phyloP scores from a whole-genome alignment of 352 stramenopile species.

The Globisporangium orthogonon region DNA sequence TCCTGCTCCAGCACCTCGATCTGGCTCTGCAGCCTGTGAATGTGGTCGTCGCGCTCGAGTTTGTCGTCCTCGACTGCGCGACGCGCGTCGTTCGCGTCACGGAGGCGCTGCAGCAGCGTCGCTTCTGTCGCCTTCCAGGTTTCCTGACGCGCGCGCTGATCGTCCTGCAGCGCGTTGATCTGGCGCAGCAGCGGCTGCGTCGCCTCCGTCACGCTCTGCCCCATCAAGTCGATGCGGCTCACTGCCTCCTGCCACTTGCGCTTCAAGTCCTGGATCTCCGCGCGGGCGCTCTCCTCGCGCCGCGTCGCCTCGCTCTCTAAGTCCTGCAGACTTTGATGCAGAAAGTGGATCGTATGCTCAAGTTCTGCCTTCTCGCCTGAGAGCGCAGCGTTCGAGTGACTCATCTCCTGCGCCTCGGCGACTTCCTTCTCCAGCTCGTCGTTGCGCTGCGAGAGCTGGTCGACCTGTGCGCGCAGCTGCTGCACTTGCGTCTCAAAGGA shows the following conservation, averaged over 20 bases:
- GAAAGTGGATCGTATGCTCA: conserved; percentile 49
- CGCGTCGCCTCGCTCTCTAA: conserved; percentile 46
- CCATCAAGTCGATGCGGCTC: conserved; percentile 57
- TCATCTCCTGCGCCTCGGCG: conserved; percentile 29
- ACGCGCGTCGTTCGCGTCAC: conserved; percentile 26
- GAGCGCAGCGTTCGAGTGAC: conserved; percentile 40
- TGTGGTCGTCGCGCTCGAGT: conserved; percentile 26
- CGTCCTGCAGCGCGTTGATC: conserved; percentile 62
- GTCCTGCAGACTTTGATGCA: conserved; percentile 49
- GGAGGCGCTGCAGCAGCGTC: conserved; percentile 32
- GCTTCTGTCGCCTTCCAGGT: conserved; percentile 47
- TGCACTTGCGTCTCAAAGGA: conserved; percentile 16
- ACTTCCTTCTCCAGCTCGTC: conserved; percentile 30
- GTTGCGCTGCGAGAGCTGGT: conserved; percentile 26
- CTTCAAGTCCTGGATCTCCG: conserved; percentile 56
- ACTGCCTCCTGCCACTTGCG: conserved; percentile 77
- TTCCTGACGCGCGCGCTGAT: conserved; percentile 50
- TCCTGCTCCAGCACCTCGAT: conserved; percentile 32
- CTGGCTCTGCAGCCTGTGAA: conserved; percentile 24
- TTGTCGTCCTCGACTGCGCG: conserved; percentile 35
- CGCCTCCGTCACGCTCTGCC: conserved; percentile 58
- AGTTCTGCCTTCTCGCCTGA: conserved; percentile 49
- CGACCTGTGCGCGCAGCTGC: conserved; percentile 18
- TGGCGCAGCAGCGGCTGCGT: conserved; percentile 73
- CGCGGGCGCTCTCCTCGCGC: conserved; percentile 53